Evolutionary conservation across 495 filamentous ascomycete species (phyloP).

Genomic region (Annulohypoxylon maeteangense): DNA sequence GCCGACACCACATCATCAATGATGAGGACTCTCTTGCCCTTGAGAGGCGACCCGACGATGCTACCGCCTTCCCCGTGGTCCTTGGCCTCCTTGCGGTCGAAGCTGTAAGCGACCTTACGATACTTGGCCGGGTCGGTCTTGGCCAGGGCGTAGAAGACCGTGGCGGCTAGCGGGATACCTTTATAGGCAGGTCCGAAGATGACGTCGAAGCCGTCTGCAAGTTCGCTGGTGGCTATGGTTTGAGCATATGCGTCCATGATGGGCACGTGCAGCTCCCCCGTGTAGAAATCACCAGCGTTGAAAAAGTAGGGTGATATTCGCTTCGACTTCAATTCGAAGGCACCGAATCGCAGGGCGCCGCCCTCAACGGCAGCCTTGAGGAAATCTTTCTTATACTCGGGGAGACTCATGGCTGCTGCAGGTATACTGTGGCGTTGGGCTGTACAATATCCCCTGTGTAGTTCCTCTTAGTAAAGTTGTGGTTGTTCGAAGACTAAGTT

Average conservation of each 20-base stretch:
- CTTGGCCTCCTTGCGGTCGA: slow-evolving; percentile 96
- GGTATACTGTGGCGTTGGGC: background rate
- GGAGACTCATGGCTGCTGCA: slow-evolving; percentile 60
- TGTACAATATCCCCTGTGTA: background rate
- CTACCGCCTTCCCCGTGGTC: slow-evolving; percentile 92
- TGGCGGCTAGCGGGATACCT: slow-evolving; percentile 86
- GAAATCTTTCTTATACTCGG: slow-evolving; percentile 70
- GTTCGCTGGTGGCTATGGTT: slow-evolving; percentile 63
- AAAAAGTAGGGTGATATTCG: slow-evolving; percentile 98
- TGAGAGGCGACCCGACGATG: slow-evolving; percentile 86
- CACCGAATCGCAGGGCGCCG: slow-evolving; percentile 87
- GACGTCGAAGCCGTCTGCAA: slow-evolving; percentile 69
- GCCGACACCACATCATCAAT: slow-evolving; percentile 97
- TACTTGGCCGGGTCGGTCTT: slow-evolving; percentile 67
- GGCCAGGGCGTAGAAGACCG: slow-evolving; percentile 74
- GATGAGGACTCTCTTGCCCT: slow-evolving; percentile 85
- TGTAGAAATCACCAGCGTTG: slow-evolving; percentile 89
- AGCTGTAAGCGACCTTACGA: slow-evolving; percentile 76
- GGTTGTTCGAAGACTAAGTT: background rate
- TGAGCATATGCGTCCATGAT: slow-evolving; percentile 83
- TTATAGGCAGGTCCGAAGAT: slow-evolving; percentile 94
- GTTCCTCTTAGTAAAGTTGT: background rate
- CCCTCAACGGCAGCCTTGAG: slow-evolving; percentile 75
- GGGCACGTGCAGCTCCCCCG: slow-evolving; percentile 74
- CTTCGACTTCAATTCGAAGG: slow-evolving; percentile 89